phyloP scores from a whole-genome alignment of 2,329 filamentous ascomycete genomes.

The Apiospora sp. region DNA sequence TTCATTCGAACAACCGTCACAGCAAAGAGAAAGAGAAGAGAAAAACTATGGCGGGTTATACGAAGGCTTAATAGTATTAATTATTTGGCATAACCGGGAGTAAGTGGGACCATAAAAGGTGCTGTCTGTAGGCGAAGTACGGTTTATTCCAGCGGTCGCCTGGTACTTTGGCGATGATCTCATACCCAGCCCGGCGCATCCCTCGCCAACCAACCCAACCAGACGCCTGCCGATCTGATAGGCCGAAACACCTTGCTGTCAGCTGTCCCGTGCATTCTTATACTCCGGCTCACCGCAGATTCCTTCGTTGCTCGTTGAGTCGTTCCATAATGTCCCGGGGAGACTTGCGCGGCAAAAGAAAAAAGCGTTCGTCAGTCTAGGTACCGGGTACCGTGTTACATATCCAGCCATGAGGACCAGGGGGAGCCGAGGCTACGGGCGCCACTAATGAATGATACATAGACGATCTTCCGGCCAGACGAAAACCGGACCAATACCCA shows the following conservation, averaged over 20 bases:
- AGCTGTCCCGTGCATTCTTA: conserved; percentile 9
- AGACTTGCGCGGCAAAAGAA: neutral
- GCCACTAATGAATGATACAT: neutral
- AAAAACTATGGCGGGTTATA: no score
- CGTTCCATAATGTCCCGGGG: neutral
- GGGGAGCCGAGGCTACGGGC: neutral
- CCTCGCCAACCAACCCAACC: neutral
- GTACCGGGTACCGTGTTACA: neutral
- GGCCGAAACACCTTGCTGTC: neutral
- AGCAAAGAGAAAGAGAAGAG: no score
- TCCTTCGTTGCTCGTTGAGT: conserved; percentile 2
- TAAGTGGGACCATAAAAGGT: no score
- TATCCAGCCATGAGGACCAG: neutral
- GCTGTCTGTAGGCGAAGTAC: no score
- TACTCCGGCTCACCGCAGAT: conserved; percentile 15
- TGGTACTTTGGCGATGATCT: neutral
- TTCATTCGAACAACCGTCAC: no score
- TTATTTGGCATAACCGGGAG: no score
- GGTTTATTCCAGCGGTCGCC: no score
- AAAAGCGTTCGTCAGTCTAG: neutral
- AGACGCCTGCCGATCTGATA: neutral
- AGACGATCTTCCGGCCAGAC: neutral
- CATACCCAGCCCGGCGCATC: neutral
- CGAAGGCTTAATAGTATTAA: no score
- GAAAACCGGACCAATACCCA: neutral